Base-by-base conservation (phyloP, 2,329 filamentous ascomycete genomes). In the Colletotrichum filicis region DNA sequence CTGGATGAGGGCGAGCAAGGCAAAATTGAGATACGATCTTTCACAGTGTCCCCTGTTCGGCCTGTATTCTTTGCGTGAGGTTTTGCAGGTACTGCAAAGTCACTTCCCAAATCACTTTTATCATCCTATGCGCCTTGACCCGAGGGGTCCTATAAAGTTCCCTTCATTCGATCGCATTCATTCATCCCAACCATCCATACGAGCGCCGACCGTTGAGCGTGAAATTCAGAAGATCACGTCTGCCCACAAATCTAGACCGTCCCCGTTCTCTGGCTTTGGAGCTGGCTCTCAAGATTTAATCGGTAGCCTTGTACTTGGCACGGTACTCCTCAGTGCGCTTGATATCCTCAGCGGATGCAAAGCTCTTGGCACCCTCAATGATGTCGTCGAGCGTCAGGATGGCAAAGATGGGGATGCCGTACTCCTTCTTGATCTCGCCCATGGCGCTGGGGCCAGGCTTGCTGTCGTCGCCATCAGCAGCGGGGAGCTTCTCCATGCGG, bases 321-420 rank as follows among this genome's bases (percentile, higher is more conserved):
- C 93, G 90, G 83, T 97, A 97, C 80, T 91, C 93, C 84, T 94
- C 90, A 81, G 94, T 92, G 73, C 87, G 87, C 84, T 87, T 86
- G 75, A 93, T 86, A 75, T 94, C 89, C 42, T 90, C 87, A 60
- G 89, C 88, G 1, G 89, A 88, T 55, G 90, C 91, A 76, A 91
- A 86, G 56, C 86, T 86, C 79, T 89, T 89, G 81, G 94, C 86
- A 12, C 92, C 92, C 67, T 88, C 88, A 76, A 95, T 92, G 77
- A 98, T 91, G 82, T 98, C 95, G 79, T 95, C 91, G 76, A 98
- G 87, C 55, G 92, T 96, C 78, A 97, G 83, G 76, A 98, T 97
- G 22, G 94, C 89, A 76, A 95, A 87, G 73, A 98, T 94, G 1
- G 95, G 95, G 73, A 98, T 92, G 28, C 91, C 91, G 77, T 94